Percentiles rank a stretch among this genome's conserved stretches.
phyloP scores from a whole-genome alignment of 257 asterid species.

The Orobanche coerulescens region DNA sequence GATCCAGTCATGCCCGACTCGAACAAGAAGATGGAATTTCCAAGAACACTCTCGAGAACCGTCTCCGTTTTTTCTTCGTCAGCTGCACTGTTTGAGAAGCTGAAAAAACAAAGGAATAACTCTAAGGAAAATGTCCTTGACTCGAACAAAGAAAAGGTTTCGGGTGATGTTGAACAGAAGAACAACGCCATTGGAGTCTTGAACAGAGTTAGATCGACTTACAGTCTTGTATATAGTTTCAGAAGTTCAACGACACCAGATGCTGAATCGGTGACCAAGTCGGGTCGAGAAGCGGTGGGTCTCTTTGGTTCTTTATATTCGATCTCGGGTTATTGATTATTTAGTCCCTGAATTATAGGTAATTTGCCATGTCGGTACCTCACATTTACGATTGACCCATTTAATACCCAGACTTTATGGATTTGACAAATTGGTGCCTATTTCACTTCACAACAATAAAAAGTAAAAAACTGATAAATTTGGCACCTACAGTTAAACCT shows the following conservation, averaged over 20 bases:
- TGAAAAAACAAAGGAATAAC: conserved; percentile 43
- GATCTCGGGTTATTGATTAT: background rate
- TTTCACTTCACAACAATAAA: too few relatives aligned
- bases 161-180: conserved; percentile 37
- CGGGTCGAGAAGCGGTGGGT: conserved; percentile 46
- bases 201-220: conserved; percentile 59
- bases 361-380: too few relatives aligned
- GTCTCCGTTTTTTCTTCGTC: conserved; percentile 97
- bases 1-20: conserved; percentile 30
- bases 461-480: too few relatives aligned
- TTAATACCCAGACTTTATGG: too few relatives aligned
- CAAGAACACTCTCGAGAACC: conserved; percentile 85
- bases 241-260: conserved; percentile 37
- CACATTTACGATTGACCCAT: too few relatives aligned
- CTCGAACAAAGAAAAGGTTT: conserved; percentile 24
- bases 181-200: conserved; percentile 48
- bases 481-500: too few relatives aligned
- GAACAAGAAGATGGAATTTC: conserved; percentile 49
- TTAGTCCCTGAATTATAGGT: background rate
- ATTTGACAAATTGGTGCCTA: too few relatives aligned
- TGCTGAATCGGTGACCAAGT: conserved; percentile 28
- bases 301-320: background rate
- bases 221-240: conserved; percentile 60
- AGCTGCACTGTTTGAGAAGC: conserved; percentile 85
- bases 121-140: conserved; percentile 36